Conservation (phyloP, 2,329 filamentous ascomycete species). For the Trichoderma atroviride region DNA sequence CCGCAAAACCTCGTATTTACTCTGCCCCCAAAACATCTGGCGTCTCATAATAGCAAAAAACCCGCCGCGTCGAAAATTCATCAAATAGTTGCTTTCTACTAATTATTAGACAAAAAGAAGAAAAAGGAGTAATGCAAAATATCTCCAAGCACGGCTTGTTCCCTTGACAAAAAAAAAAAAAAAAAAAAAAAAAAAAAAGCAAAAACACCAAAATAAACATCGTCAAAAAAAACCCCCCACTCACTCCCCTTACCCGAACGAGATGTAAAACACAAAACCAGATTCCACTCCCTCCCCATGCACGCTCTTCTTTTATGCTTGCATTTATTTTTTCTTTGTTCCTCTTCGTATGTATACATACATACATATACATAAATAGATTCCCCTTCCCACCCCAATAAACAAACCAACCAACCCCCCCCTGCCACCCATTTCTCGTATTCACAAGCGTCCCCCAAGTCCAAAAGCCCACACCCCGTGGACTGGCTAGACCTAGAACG, state of each 20-base stretch:
- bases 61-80: not conserved
- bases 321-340: not conserved
- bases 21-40: not conserved
- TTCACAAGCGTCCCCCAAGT: slow-evolving; percentile 20
- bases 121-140: not conserved
- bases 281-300: not conserved
- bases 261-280: not conserved
- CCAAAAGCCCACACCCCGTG: slow-evolving; percentile 15
- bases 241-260: not conserved
- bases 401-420: not conserved
- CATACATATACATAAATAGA: slow-evolving; percentile 14
- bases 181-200: not conserved
- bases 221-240: not conserved
- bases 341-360: not conserved
- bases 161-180: not conserved
- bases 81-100: not conserved
- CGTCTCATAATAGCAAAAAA: not conserved
- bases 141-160: not conserved
- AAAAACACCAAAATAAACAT: not conserved
- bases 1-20: not conserved
- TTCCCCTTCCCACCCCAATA: not conserved
- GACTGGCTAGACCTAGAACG: slow-evolving; percentile 21
- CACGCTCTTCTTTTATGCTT: not conserved
- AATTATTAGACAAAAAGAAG: not conserved
- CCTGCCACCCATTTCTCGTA: slow-evolving; percentile 22